Evolutionary conservation across 306 rosid species (phyloP), one percentile per base, ranked within the genome.

Genomic region (Quercus bicolor): DNA sequence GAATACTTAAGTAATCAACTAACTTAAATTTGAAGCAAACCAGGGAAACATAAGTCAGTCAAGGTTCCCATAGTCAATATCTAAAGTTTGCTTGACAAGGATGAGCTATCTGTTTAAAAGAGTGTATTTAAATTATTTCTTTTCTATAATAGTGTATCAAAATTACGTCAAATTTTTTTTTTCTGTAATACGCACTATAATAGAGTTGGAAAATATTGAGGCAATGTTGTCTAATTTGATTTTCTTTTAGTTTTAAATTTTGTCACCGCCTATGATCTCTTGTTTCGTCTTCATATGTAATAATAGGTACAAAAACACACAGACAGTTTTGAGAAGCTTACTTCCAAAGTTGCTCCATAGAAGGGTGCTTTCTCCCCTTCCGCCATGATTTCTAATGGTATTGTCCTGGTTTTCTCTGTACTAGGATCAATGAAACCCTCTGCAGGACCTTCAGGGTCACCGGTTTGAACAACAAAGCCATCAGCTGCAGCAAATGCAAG

Each of bases 361-460:
- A 91, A 34, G n/a, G 98, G 99, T 71, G 87, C 85, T 87, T 89
- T 95, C 87, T 95, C 97, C 74, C 97, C 98, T 0, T 13, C 82
- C 23, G 79, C 99, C 79, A 81, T 90, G 85, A 95, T 70, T 84
- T 93, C 99, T 81, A 93, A 81, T 1, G 99, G 98, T 78, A 93
- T 34, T 45, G 94, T 93, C 79, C 99, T 89, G 56, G 81, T 85
- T 85, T 95, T 95, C 90, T 90, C 99, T 0, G 97, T 93, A 77
- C 99, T 91, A 72, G 99, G 99, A 83, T 95, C 99, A 33, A 93
- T 90, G 78, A 95, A 95, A 75, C 99, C 99, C 87, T 95, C 98
- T 11, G 98, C 99, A 84, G 98, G 99, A 59, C 99, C 98, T 90
- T 90, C 98, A 43, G 99, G 99, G 79, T 95, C 99, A 69, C 98